phyloP scores from a whole-genome alignment of 2,329 filamentous ascomycete species.

The Claviceps pazoutovae region DNA sequence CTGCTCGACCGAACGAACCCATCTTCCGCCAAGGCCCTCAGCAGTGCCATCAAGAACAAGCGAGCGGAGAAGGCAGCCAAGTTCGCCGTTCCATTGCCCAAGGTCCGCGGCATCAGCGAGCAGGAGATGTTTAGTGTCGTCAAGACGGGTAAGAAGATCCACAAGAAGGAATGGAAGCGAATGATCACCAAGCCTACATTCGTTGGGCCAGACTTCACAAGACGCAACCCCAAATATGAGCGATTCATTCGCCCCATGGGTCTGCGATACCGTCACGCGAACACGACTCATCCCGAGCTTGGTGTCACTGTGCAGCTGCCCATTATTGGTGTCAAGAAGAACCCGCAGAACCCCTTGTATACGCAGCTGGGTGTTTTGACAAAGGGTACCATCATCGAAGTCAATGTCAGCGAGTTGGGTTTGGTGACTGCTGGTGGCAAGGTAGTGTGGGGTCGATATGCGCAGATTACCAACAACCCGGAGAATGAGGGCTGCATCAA shows the following conservation, averaged over 20 bases:
- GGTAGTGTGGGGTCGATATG: constrained; percentile 82
- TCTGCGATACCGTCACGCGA: constrained; percentile 36
- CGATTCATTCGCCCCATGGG: constrained; percentile 38
- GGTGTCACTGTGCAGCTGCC: constrained; percentile 79
- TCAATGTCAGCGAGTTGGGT: constrained; percentile 86
- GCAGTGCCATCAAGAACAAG: constrained; percentile 89
- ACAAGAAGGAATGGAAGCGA: constrained; percentile 69
- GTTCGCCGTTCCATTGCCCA: constrained; percentile 83
- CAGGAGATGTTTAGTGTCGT: constrained; percentile 98
- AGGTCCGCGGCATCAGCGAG: constrained; percentile 80
- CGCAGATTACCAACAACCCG: constrained; percentile 34
- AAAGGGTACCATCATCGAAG: constrained; percentile 68
- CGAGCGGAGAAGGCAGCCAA: constrained; percentile 85
- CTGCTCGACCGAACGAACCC: constrained; percentile 69
- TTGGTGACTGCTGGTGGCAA: constrained; percentile 84
- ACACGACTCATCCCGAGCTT: constrained; percentile 59
- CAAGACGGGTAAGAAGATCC: constrained; percentile 87
- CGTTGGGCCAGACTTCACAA: constrained; percentile 80
- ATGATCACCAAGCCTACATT: constrained; percentile 54
- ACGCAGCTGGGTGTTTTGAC: constrained; percentile 85
- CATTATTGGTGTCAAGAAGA: constrained; percentile 53
- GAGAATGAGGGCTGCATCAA: constrained; percentile 35
- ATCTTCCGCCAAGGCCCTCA: constrained; percentile 52
- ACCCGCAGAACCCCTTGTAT: constrained; percentile 75
- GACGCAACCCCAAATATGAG: constrained; percentile 70